phyloP scores from a whole-genome alignment of 1,284 basidiomycete species.

The Porodaedalea pini region DNA sequence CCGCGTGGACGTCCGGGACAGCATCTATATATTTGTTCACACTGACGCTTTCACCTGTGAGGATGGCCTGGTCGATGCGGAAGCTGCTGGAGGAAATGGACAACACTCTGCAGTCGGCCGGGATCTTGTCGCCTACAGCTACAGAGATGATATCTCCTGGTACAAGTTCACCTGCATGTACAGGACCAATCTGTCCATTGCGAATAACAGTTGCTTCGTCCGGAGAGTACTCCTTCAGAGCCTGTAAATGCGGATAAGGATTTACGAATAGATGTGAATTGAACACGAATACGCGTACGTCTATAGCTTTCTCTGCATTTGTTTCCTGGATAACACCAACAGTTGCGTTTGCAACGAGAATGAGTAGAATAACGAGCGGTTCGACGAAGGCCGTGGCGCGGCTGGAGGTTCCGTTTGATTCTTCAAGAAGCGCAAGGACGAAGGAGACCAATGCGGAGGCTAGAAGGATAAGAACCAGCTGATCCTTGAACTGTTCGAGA shows the following conservation, averaged over 20 bases:
- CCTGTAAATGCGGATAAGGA: slow-evolving; percentile 45
- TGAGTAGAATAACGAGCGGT: slow-evolving; percentile 88
- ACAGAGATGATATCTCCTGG: slow-evolving; percentile 90
- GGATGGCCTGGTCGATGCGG: slow-evolving; percentile 89
- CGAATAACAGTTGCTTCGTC: slow-evolving; percentile 92
- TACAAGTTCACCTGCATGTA: slow-evolving; percentile 85
- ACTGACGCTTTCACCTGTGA: slow-evolving; percentile 89
- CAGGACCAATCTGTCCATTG: slow-evolving; percentile 62
- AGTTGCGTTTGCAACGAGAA: slow-evolving; percentile 89
- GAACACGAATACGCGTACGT: slow-evolving; percentile 54
- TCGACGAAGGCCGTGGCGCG: slow-evolving; percentile 85
- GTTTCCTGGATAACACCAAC: slow-evolving; percentile 95
- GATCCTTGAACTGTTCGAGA: slow-evolving; percentile 97
- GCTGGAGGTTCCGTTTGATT: slow-evolving; percentile 60
- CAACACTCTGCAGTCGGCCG: slow-evolving; percentile 87
- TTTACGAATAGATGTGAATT: slow-evolving; percentile 18
- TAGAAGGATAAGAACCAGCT: slow-evolving; percentile 91
- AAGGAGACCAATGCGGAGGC: slow-evolving; percentile 90
- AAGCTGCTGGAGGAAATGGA: slow-evolving; percentile 90
- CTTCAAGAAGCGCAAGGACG: slow-evolving; percentile 82
- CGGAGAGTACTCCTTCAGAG: slow-evolving; percentile 90
- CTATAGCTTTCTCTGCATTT: slow-evolving; percentile 92
- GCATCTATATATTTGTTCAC: slow-evolving; percentile 74
- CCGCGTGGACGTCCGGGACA: slow-evolving; percentile 71
- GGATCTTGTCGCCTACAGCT: slow-evolving; percentile 90